Evolutionary conservation across 2,329 filamentous ascomycete species (phyloP).

Genomic region (Beauveria scarabaeidicola): DNA sequence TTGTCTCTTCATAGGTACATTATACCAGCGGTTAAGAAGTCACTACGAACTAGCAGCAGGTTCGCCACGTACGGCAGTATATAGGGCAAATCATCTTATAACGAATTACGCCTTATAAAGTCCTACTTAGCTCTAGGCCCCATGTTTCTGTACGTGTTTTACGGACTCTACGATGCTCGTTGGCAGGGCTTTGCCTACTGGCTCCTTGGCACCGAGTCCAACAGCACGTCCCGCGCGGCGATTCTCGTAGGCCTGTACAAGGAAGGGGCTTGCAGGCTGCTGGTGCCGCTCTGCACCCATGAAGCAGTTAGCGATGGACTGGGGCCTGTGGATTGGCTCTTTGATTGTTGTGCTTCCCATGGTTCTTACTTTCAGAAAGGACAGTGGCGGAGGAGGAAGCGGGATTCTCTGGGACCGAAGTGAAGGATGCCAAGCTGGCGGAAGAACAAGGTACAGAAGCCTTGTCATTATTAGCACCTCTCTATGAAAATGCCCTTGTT

Average conservation of each 20-base stretch:
- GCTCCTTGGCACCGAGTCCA: constrained; percentile 39
- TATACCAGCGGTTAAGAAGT: no score
- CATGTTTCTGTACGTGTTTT: constrained; percentile 64
- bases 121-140: no score
- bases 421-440: constrained; percentile 14
- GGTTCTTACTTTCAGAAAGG: constrained; percentile 28
- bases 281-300: constrained; percentile 34
- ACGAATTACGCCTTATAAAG: no score
- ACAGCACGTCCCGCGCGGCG: constrained; percentile 31
- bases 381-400: constrained; percentile 20
- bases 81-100: no score
- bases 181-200: constrained; percentile 61
- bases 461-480: background rate
- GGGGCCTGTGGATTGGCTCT: constrained; percentile 36
- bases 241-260: constrained; percentile 40
- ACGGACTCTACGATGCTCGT: constrained; percentile 58
- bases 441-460: background rate
- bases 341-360: constrained; percentile 34
- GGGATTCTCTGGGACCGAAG: constrained; percentile 7
- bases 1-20: no score
- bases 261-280: constrained; percentile 33
- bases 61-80: no score
- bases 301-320: constrained; percentile 37
- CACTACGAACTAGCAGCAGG: no score
- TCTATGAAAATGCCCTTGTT: background rate